Evolutionary conservation across 257 asterid species (phyloP), one percentile per base, ranked within the genome.

Genomic region (Solanum megistacrolobum): DNA sequence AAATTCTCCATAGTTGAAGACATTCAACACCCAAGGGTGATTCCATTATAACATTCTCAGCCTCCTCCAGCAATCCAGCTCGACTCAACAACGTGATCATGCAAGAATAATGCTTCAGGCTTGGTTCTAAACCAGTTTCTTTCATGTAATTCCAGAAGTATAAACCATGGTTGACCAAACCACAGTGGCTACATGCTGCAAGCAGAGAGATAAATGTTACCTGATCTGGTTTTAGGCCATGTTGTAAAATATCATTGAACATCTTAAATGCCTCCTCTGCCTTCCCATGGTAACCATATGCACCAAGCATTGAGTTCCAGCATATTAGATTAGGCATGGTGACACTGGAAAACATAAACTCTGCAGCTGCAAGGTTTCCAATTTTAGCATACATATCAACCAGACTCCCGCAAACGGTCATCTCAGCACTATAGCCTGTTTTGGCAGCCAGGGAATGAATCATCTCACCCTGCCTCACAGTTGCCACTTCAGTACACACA

Each of bases 241-340:
- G 89, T 74, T 88, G 93, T 66, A 93, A 83, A 91, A 96, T 92
- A 88, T 87, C 81, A 39, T 91, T 89, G 84, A 93, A 94, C 4
- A 91, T 83, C 86, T 35, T 87, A 74, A 96, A 93, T 2, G 98
- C 98, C 76, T 91, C 91, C 16, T 90, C 81, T 9, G 96, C 93
- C 91, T 92, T 90, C 65, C 99, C 98, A 60, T 94, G 96, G 87
- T 94, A 92, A 75, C 96, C 88, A 75, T 91, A 95, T 86, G 98
- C 99, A 23, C 94, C 93, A 31, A 95, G 94, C 93, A 95, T 89
- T 3, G 98, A 91, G 92, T 96, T 96, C 98, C 97, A 96, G 92
- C 97, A 96, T 94, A 78, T 92, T 31, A 95, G 84, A 88, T 96
- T 98, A 35, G 90, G 89, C 21, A 55, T 48, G 3, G 36, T 83